Evolutionary conservation across 2,329 filamentous ascomycete species (phyloP), one percentile per base, ranked within the genome.

Genomic region (Fusarium foetens): DNA sequence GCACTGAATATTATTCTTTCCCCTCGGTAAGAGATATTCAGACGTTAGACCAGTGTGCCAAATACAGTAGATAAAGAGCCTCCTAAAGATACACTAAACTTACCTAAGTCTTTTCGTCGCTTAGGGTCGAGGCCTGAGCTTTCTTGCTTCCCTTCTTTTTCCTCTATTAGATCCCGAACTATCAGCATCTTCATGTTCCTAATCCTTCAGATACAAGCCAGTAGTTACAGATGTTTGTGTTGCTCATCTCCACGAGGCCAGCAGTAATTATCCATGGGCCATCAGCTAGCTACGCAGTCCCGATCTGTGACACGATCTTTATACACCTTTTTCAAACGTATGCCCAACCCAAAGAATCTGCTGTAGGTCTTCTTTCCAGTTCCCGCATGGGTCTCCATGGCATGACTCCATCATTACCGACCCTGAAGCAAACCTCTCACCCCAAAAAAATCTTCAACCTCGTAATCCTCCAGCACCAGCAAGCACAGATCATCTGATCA

Each of bases 311-410:
- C 2, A 8, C 6, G 17, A 25, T 1, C 0, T 14, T 35, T 8
- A 14, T 5, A 35, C 2, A 7, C 21, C 16, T 5, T 23, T 23
- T 23, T 3, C 3, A 5, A 31, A 19, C 2, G 0, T 7, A 9
- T 23, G 0, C 2, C 10, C 5, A 19, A 19, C 3, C 16, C 2
- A 19, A 33, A 7, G 1, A 7, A 7, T 23, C 5, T 17, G 14
- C 27, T 9, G 0, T 19, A 17, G 7, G 2, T 23, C 10, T 17
- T 25, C n/a, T 6, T 13, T 31, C 27, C 0, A 10, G 16, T 33
- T 14, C 16, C n/a, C 0, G 6, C 8, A 6, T 11, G 3, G 6
- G n/a, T 25, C n/a, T 51, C 0, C 1, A 2, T 23, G 4, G 2
- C 8, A 23, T 49, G 8, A 10, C 16, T 33, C 8, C 3, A 19